These are phyloP conservation scores for Syncephalis plumigaleata DNA, from an alignment of 371 early-diverging fungal species.

Conservation along the genomic window DNA sequence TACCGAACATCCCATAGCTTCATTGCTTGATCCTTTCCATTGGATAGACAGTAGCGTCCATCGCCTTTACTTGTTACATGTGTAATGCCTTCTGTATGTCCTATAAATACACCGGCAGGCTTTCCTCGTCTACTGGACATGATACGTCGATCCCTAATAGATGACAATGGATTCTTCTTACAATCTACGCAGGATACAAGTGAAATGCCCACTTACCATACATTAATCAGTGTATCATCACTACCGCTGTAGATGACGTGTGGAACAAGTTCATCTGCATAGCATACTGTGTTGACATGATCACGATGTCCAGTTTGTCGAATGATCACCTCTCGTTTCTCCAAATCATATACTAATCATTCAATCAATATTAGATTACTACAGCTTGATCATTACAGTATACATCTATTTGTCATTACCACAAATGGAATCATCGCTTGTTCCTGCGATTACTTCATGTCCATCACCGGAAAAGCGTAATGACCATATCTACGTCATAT, in stretches of 20 bases:
- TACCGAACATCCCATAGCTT: constrained; percentile 45
- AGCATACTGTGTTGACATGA: constrained; percentile 39
- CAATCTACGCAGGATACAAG: too few relatives aligned
- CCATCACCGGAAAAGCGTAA: constrained; percentile 35
- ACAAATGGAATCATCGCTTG: constrained; percentile 15
- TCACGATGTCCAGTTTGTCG: constrained; percentile 19
- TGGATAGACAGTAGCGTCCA: constrained; percentile 29
- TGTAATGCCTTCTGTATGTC: constrained; percentile 53
- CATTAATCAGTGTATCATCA: constrained; percentile 37
- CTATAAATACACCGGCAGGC: constrained; percentile 35
- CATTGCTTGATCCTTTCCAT: constrained; percentile 33
- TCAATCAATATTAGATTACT: neutral
- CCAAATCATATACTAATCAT: constrained; percentile 40
- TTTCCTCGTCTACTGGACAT: constrained; percentile 13
- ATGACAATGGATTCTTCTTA: too few relatives aligned
- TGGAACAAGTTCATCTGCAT: constrained; percentile 29
- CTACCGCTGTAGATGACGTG: constrained; percentile 37
- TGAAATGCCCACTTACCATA: constrained; percentile 29
- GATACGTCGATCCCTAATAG: constrained; percentile 31
- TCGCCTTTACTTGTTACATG: constrained; percentile 41
- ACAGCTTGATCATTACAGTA: neutral
- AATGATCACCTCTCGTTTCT: constrained; percentile 18
- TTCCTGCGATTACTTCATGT: constrained; percentile 35
- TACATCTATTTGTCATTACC: constrained; percentile 11
- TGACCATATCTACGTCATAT: constrained; percentile 50